Evolutionary conservation across 202 grass and related monocot genomes (phyloP).

Genomic region (Musa balbisiana): DNA sequence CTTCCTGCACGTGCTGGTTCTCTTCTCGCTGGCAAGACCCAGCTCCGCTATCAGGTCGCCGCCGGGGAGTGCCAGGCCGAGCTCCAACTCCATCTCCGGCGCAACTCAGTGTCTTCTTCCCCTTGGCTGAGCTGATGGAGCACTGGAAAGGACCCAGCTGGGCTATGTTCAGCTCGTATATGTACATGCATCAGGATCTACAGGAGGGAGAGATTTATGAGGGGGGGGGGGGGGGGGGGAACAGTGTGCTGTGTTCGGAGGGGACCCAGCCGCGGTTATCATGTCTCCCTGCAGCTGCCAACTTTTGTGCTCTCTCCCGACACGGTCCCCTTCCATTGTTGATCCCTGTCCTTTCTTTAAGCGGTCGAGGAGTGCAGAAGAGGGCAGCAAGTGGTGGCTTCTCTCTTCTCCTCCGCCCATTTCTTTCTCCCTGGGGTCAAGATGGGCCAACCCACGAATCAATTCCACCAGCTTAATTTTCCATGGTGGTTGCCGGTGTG

Average conservation of each 20-base stretch:
- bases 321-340: slow-evolving; percentile 32
- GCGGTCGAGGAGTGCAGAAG: slow-evolving; percentile 8
- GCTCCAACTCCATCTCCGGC: slow-evolving; percentile 59
- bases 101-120: neutral
- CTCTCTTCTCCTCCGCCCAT: neutral
- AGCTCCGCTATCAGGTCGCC: slow-evolving; percentile 9
- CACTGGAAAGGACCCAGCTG: neutral
- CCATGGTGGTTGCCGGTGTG: neutral
- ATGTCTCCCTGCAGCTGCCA: slow-evolving; percentile 11
- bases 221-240: slow-evolving; percentile 1
- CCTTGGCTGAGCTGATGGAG: neutral
- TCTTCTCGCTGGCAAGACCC: slow-evolving; percentile 17
- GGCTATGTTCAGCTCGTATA: neutral
- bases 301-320: slow-evolving; percentile 21
- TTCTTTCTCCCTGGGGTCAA: neutral
- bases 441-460: neutral
- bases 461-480: neutral
- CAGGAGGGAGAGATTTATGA: slow-evolving; percentile 5
- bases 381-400: neutral
- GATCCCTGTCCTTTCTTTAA: slow-evolving; percentile 20
- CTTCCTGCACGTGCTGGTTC: slow-evolving; percentile 24
- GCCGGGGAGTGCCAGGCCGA: slow-evolving; percentile 27
- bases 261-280: slow-evolving; percentile 10
- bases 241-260: slow-evolving; percentile 33
- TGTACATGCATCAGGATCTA: neutral